Conservation (phyloP, 2,329 filamentous ascomycete genomes). For the Fusarium paranaense region DNA sequence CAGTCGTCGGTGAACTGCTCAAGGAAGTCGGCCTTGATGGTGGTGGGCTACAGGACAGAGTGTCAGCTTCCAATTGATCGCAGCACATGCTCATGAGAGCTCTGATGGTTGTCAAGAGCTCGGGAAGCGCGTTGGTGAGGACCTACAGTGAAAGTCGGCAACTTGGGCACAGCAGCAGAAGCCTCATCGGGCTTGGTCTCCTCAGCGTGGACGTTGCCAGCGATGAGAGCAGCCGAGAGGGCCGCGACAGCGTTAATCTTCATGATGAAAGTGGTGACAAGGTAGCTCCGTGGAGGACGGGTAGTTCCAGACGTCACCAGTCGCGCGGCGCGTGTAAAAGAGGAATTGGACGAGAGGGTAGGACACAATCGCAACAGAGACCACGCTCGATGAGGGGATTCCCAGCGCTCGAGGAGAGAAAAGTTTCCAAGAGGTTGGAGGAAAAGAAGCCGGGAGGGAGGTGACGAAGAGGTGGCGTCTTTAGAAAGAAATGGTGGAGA, state of each 20-base stretch:
- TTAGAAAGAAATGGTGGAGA: conserved; percentile 43
- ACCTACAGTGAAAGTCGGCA: conserved; percentile 90
- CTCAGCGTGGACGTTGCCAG: conserved; percentile 76
- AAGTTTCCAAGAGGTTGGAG: conserved; percentile 45
- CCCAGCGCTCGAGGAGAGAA: conserved; percentile 46
- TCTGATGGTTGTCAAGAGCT: conserved; percentile 1
- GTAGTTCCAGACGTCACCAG: conserved; percentile 32
- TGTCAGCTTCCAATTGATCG: conserved; percentile 41
- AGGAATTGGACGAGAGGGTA: conserved; percentile 1
- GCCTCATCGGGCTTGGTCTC: conserved; percentile 67
- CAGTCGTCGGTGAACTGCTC: conserved; percentile 99
- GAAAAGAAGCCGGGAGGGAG: conserved; percentile 31
- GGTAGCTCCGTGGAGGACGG: conserved; percentile 24
- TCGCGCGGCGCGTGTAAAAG: conserved; percentile 35
- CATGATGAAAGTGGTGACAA: conserved; percentile 75
- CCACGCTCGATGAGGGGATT: conserved; percentile 24
- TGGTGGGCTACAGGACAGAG: conserved; percentile 76
- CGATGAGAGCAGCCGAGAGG: conserved; percentile 78
- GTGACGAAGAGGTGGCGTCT: conserved; percentile 38
- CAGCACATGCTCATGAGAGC: background rate
- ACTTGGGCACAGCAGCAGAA: conserved; percentile 69
- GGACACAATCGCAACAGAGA: conserved; percentile 12
- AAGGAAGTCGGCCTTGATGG: conserved; percentile 91
- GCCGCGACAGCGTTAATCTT: conserved; percentile 85
- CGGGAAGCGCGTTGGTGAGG: background rate